Evolutionary conservation across 2,329 filamentous ascomycete genomes (phyloP).

Genomic region (Arachnomyces sp.): DNA sequence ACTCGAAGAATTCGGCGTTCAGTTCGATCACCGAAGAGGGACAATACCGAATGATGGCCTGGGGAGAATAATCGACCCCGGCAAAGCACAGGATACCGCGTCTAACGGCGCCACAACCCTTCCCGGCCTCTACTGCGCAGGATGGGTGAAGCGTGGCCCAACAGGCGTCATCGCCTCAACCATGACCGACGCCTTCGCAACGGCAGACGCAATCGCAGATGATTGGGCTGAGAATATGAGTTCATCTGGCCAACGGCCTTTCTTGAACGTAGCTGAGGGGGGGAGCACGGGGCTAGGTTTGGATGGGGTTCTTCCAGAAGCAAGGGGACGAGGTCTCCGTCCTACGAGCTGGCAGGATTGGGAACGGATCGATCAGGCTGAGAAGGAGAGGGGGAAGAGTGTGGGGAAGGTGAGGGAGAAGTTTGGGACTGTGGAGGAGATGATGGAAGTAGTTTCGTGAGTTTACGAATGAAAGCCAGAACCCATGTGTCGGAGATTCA

Average conservation of each 20-base stretch:
- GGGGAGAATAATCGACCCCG: slow-evolving; percentile 56
- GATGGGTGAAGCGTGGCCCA: slow-evolving; percentile 92
- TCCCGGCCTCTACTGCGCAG: slow-evolving; percentile 79
- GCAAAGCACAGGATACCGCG: slow-evolving; percentile 4
- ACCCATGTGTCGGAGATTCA: too few species aligned
- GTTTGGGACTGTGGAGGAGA: slow-evolving; percentile 48
- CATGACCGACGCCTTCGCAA: slow-evolving; percentile 88
- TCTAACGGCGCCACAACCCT: slow-evolving; percentile 33
- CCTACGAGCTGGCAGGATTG: slow-evolving; percentile 78
- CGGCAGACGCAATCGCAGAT: slow-evolving; percentile 70
- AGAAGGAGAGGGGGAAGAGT: slow-evolving; percentile 56
- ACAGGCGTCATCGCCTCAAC: slow-evolving; percentile 94
- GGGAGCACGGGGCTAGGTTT: slow-evolving; percentile 54
- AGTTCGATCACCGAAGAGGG: slow-evolving; percentile 66
- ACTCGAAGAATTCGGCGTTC: slow-evolving; percentile 59
- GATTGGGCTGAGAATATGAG: slow-evolving; percentile 52
- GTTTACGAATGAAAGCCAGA: too few species aligned
- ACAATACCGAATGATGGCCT: slow-evolving; percentile 73
- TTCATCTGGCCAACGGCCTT: slow-evolving; percentile 23
- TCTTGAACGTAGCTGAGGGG: slow-evolving; percentile 36
- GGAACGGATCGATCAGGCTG: slow-evolving; percentile 72
- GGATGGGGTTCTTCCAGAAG: slow-evolving; percentile 62
- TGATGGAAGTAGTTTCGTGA: slow-evolving; percentile 41
- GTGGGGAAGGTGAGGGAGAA: slow-evolving; percentile 73
- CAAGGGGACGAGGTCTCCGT: slow-evolving; percentile 46